phyloP scores from a whole-genome alignment of 2,329 filamentous ascomycete species.

The Thielaviopsis euricoi region DNA sequence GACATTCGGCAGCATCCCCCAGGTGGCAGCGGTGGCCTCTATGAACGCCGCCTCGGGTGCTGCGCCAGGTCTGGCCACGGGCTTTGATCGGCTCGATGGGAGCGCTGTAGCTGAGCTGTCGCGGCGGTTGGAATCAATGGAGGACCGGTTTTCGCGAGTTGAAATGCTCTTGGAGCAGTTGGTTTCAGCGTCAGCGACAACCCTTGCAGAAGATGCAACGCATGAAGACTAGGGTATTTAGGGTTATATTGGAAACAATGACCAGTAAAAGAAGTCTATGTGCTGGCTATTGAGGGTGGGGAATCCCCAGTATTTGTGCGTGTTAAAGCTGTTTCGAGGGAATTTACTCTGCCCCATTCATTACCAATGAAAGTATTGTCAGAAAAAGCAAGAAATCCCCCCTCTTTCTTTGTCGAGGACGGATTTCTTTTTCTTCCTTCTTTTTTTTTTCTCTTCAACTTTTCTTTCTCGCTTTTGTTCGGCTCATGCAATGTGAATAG shows the following conservation, averaged over 20 bases:
- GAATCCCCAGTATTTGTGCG: neutral
- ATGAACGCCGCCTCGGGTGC: neutral
- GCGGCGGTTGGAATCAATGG: constrained; percentile 30
- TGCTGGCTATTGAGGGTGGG: neutral
- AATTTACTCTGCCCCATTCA: neutral
- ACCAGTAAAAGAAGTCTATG: neutral
- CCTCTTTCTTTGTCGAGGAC: neutral
- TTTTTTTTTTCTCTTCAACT: neutral
- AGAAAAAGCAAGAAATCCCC: neutral
- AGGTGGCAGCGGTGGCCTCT: neutral
- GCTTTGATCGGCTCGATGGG: constrained; percentile 17
- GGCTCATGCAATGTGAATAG: too few relatives aligned
- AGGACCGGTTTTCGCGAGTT: constrained; percentile 31
- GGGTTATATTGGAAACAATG: too few relatives aligned
- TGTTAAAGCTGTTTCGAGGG: too few relatives aligned
- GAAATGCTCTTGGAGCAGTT: constrained; percentile 29
- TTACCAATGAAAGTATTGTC: too few relatives aligned
- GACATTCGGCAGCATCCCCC: constrained; percentile 35
- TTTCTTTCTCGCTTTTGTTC: neutral
- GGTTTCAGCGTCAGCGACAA: neutral
- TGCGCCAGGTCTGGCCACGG: constrained; percentile 13
- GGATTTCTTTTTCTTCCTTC: neutral
- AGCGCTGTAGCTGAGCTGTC: constrained; percentile 29
- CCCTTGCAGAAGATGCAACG: neutral
- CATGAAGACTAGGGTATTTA: too few relatives aligned